Conservation (phyloP, 345 rosid genomes). For the Euphorbia pulcherrima region DNA sequence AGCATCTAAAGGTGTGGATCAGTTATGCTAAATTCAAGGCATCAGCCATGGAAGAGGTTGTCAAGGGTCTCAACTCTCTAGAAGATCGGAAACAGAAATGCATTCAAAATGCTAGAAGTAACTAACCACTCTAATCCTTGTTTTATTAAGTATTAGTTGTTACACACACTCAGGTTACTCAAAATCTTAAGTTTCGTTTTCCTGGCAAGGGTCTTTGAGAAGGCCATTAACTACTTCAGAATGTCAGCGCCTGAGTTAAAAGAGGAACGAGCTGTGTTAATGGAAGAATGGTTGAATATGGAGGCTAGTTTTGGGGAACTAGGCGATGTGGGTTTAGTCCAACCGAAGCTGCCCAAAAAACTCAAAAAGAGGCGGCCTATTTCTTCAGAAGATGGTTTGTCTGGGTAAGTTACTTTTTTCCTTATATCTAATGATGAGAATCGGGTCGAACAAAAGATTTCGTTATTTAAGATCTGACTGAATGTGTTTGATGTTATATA, state of each 20-base stretch:
- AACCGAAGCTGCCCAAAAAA: slow-evolving; percentile 74
- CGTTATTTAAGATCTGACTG: background rate
- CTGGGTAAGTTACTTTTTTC: slow-evolving; percentile 50
- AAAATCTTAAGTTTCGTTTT: background rate
- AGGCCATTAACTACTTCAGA: slow-evolving; percentile 64
- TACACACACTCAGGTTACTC: background rate
- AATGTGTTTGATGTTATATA: slow-evolving; percentile 27
- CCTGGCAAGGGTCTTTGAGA: slow-evolving; percentile 59
- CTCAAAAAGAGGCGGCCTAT: slow-evolving; percentile 70
- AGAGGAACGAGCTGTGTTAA: slow-evolving; percentile 79
- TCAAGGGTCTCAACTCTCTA: slow-evolving; percentile 17
- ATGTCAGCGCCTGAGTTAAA: slow-evolving; percentile 72
- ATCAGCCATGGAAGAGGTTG: slow-evolving; percentile 40
- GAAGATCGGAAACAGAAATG: slow-evolving; percentile 48
- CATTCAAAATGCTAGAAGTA: slow-evolving; percentile 66
- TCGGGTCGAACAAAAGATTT: no score
- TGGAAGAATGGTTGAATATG: slow-evolving; percentile 83
- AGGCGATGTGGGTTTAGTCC: slow-evolving; percentile 66
- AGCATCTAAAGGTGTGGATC: slow-evolving; percentile 90
- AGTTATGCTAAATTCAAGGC: slow-evolving; percentile 89
- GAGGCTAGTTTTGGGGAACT: slow-evolving; percentile 62
- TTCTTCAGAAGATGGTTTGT: slow-evolving; percentile 54
- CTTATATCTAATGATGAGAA: no score
- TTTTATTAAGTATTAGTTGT: slow-evolving; percentile 4
- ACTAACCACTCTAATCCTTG: slow-evolving; percentile 33